phyloP scores from a whole-genome alignment of 2,329 filamentous ascomycete genomes.

The Penicillium sp. region DNA sequence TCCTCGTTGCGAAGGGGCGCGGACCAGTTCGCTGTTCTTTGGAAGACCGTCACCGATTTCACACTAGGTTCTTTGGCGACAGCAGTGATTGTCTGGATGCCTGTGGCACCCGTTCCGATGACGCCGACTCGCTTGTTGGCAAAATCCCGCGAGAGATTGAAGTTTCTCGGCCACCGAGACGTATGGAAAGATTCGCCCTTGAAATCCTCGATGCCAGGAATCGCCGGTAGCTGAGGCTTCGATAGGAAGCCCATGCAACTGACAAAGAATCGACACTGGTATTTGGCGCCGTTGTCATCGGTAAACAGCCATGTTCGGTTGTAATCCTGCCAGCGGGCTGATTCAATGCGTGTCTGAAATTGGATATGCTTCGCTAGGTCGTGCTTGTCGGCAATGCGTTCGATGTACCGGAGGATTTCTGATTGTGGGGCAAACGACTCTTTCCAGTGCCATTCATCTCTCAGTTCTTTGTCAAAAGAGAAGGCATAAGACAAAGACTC shows the following conservation, averaged over 20 bases:
- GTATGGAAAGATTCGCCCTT: constrained; percentile 47
- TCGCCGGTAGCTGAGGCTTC: constrained; percentile 43
- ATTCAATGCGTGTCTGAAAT: constrained; percentile 45
- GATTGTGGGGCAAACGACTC: constrained; percentile 41
- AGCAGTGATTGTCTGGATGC: constrained; percentile 22
- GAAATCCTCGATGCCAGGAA: constrained; percentile 43
- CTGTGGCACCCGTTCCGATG: constrained; percentile 22
- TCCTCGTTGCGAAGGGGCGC: constrained; percentile 21
- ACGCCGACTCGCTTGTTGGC: constrained; percentile 19
- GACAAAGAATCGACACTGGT: constrained; percentile 39
- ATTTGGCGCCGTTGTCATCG: constrained; percentile 26
- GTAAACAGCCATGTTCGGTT: constrained; percentile 35
- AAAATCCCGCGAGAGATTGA: constrained; percentile 28
- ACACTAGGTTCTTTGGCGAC: constrained; percentile 19
- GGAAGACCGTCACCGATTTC: constrained; percentile 19
- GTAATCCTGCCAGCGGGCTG: constrained; percentile 38
- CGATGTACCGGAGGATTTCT: constrained; percentile 40
- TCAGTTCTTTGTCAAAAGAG: constrained; percentile 26
- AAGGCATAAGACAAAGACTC: constrained; percentile 51
- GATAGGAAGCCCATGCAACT: constrained; percentile 45
- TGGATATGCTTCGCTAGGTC: constrained; percentile 43
- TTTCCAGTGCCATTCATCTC: constrained; percentile 40
- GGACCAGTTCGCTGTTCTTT: constrained; percentile 25
- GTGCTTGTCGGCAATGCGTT: constrained; percentile 37
- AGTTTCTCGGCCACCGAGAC: constrained; percentile 43